Conservation (phyloP, 495 filamentous ascomycete species). For the Xylaria sp. region DNA sequence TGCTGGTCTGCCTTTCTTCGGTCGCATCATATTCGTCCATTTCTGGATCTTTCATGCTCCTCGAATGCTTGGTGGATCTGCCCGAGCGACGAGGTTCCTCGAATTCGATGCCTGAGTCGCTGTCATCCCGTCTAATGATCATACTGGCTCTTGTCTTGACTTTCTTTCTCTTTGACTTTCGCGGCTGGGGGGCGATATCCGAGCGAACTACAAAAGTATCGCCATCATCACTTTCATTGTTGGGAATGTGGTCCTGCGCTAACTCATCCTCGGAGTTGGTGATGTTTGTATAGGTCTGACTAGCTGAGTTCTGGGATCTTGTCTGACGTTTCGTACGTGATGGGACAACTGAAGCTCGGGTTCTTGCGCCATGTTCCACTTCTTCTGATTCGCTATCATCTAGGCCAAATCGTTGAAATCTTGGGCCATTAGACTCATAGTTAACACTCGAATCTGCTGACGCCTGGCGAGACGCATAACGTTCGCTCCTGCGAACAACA, state of each 20-base stretch:
- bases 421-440: constrained; percentile 13
- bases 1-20: constrained; percentile 58
- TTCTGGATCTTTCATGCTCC: constrained; percentile 68
- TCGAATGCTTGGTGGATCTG: constrained; percentile 51
- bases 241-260: constrained; percentile 33
- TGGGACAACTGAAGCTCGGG: not conserved
- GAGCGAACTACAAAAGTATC: constrained; percentile 45
- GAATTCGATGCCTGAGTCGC: constrained; percentile 53
- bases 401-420: constrained; percentile 1
- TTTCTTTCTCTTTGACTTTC: constrained; percentile 29
- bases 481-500: constrained; percentile 31
- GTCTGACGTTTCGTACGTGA: constrained; percentile 23
- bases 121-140: constrained; percentile 23
- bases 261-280: constrained; percentile 54
- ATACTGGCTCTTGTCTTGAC: not conserved
- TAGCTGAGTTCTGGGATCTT: constrained; percentile 26
- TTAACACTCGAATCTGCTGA: constrained; percentile 32
- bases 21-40: constrained; percentile 61
- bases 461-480: constrained; percentile 34
- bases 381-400: constrained; percentile 19
- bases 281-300: constrained; percentile 9
- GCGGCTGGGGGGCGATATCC: constrained; percentile 41
- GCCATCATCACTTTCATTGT: constrained; percentile 39
- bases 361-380: not conserved
- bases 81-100: constrained; percentile 60